Percentiles rank a stretch among this genome's conserved stretches.
Evolutionary conservation across 1,139 yeast genomes (phyloP).

Genomic region (Saccharomyces hybrid): DNA sequence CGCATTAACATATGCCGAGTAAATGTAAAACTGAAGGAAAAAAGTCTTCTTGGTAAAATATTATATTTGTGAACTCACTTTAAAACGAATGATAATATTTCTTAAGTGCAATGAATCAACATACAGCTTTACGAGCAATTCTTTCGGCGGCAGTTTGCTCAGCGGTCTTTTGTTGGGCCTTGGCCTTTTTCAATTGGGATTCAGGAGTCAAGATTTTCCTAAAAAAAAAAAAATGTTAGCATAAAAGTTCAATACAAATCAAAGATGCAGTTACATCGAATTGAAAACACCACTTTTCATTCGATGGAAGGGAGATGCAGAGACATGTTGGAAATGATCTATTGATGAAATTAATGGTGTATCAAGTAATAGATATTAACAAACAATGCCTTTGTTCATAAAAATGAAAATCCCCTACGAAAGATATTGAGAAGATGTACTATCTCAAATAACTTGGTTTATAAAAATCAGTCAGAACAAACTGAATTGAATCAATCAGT

Average conservation of each 20-base stretch:
- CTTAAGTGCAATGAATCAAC: slow-evolving; percentile 35
- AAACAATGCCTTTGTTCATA: not conserved
- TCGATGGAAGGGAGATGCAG: slow-evolving; percentile 31
- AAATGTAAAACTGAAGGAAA: not conserved
- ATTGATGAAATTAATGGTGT: not conserved
- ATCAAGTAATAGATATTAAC: not conserved
- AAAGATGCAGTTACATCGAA: slow-evolving; percentile 28
- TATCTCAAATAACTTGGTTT: not conserved
- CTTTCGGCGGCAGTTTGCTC: slow-evolving; percentile 85
- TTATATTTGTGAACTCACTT: not conserved
- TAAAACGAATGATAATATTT: slow-evolving; percentile 2
- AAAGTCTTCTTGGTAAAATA: not conserved
- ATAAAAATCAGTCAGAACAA: not conserved
- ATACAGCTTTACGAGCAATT: slow-evolving; percentile 82
- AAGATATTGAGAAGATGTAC: not conserved
- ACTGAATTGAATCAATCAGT: too few relatives aligned
- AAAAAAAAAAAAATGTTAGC: slow-evolving; percentile 18
- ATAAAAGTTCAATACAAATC: slow-evolving; percentile 12
- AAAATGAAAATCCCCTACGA: slow-evolving; percentile 1
- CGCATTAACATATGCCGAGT: not conserved
- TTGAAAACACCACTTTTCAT: slow-evolving; percentile 33
- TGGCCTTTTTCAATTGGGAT: slow-evolving; percentile 90
- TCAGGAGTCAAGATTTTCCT: slow-evolving; percentile 61
- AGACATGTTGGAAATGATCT: slow-evolving; percentile 22
- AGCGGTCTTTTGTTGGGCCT: slow-evolving; percentile 81